Base-by-base conservation (phyloP, 2,329 filamentous ascomycete genomes). In the Penicillium griseofulvum region DNA sequence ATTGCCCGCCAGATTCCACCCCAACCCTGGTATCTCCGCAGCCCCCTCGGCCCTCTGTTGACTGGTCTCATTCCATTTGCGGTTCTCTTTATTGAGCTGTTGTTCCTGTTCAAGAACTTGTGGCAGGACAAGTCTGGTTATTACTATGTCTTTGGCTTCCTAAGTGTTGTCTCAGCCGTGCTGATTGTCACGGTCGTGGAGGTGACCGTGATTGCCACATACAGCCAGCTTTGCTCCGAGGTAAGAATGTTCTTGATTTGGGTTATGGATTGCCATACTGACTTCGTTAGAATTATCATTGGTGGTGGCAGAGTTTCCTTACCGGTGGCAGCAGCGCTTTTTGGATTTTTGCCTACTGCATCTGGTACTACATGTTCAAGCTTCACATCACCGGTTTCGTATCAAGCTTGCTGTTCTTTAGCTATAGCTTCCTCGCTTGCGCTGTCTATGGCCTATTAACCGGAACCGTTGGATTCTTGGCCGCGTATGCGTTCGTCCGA, bases 51-150 rank as follows among this genome's bases (percentile, higher is more conserved):
- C 1, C 80, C 87, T 9, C 75, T 95, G 31, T 75, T 94, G 10
- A 87, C 89, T 0, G 91, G 91, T 1, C 76, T 94, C 17, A 83
- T 93, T 8, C 90, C 91, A 0, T 96, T 96, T 68, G 89, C 89
- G 2, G 90, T 95, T 53, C 87, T 95, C 63, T 94, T 93, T 72
- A 90, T 95, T 67, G 90, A 95, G 75, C 81, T 95, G 14, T 80
- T 93, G 39, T 94, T 92, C 70, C 87, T 94, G 47, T 94, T 95
- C 74, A 89, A 91, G 75, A 91, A 88, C 46, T 73, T 95, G 33
- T 94, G 90, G 89, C 88, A 92, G 71, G 91, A 95, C 74, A 95
- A 95, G 78, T 91, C 86, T 67, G 90, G 89, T 7, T 95, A 92
- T 73, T 96, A 96, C 75, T 96, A 96, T 73, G 87, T 95, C 22